Evolutionary conservation across 169 alveolate species (phyloP).

Genomic region (Eimeria sp.): DNA sequence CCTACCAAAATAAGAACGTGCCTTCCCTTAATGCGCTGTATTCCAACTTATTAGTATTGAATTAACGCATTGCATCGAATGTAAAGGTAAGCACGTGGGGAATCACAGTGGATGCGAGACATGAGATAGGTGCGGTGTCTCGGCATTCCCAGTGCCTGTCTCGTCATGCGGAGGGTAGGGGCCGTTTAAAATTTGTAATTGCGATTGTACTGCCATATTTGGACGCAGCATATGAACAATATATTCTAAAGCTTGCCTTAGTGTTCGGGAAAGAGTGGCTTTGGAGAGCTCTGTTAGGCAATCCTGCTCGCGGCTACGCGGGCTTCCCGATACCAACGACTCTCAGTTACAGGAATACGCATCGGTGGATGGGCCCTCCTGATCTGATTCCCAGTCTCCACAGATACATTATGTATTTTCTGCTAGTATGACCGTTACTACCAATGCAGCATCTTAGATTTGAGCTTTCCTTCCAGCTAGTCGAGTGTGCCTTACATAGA

Average conservation of each 20-base stretch:
- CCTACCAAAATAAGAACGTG: background rate
- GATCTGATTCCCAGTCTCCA: background rate
- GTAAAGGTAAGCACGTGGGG: background rate
- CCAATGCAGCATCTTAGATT: background rate
- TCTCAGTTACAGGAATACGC: background rate
- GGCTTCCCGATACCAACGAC: background rate
- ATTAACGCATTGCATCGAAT: background rate
- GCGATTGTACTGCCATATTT: background rate
- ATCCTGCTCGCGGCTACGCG: constrained; percentile 18
- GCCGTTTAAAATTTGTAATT: background rate
- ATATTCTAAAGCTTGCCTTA: background rate
- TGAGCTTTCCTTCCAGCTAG: background rate
- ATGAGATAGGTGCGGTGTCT: constrained; percentile 45
- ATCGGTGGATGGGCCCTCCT: background rate
- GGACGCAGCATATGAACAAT: background rate
- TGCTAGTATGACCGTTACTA: background rate
- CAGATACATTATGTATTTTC: background rate
- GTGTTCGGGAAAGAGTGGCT: background rate
- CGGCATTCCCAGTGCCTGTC: background rate
- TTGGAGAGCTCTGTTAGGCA: background rate
- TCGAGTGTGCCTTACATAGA: background rate
- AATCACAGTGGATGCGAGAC: constrained; percentile 7
- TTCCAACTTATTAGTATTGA: background rate
- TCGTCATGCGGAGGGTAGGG: background rate
- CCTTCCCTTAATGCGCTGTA: background rate